Percentiles rank a stretch among this genome's conserved stretches.
phyloP scores from a whole-genome alignment of 2,329 filamentous ascomycete genomes.

The Fusarium oligoseptatum region DNA sequence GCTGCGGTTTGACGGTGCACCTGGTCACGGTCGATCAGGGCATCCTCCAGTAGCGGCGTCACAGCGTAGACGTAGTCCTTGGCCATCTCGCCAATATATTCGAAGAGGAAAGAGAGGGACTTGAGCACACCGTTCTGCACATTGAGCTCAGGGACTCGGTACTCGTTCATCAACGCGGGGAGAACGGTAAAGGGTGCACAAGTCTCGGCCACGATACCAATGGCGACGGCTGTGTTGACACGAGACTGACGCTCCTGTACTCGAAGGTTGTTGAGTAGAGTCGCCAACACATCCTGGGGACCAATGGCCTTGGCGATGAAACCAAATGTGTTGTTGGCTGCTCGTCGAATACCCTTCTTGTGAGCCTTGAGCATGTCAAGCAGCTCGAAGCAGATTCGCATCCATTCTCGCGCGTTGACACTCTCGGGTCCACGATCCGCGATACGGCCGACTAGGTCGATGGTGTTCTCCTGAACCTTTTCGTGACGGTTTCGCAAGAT shows the following conservation, averaged over 20 bases:
- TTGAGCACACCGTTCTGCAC: conserved; percentile 99
- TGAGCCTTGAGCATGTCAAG: conserved; percentile 99
- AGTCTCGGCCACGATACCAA: conserved; percentile 98
- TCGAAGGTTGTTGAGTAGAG: conserved; percentile 93
- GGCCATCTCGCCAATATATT: conserved; percentile 99
- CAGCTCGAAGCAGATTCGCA: conserved; percentile 99
- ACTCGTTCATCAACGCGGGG: conserved; percentile 99
- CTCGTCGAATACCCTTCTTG: conserved; percentile 98
- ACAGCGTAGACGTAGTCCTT: conserved; percentile 99
- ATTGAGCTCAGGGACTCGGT: conserved; percentile 97
- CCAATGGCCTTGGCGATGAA: conserved; percentile 99
- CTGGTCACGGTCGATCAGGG: conserved; percentile 96
- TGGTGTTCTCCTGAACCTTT: conserved; percentile 99
- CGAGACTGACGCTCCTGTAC: conserved; percentile 98
- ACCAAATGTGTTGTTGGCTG: conserved; percentile 99
- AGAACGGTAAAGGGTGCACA: conserved; percentile 98
- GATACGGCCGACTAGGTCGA: conserved; percentile 97
- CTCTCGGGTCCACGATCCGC: conserved; percentile 96
- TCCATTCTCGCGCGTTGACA: conserved; percentile 98
- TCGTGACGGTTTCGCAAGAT: conserved; percentile 98
- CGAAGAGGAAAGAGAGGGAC: conserved; percentile 95
- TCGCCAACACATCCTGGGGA: conserved; percentile 95
- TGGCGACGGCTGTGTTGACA: conserved; percentile 98
- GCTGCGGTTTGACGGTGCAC: conserved; percentile 98
- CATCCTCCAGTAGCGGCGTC: conserved; percentile 94